These are phyloP conservation scores for Podospora bellae-mahoneyi DNA, from an alignment of 495 filamentous ascomycete species.

Conservation along the genomic window DNA sequence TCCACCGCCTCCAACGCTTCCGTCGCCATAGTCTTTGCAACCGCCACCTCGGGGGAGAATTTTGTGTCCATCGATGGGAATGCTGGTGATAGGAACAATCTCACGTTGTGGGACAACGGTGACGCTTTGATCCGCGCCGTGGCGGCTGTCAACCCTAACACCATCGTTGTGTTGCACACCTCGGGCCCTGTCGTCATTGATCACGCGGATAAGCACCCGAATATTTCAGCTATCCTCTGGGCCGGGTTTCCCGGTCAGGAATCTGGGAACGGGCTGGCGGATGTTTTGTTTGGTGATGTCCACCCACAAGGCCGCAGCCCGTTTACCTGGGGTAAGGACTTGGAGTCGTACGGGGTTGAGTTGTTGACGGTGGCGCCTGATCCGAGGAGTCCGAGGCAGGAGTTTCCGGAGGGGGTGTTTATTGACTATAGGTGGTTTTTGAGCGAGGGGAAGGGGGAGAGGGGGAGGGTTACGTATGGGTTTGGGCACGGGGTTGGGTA, in stretches of 20 bases:
- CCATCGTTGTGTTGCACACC: conserved; percentile 54
- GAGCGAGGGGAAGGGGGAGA: neutral
- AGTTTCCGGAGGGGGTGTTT: conserved; percentile 48
- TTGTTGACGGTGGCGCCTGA: conserved; percentile 34
- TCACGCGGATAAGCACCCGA: conserved; percentile 48
- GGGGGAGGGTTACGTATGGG: conserved; percentile 37
- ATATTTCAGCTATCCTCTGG: conserved; percentile 56
- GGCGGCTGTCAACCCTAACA: conserved; percentile 48
- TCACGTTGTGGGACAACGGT: conserved; percentile 51
- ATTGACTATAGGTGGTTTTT: conserved; percentile 53
- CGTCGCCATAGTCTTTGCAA: conserved; percentile 52
- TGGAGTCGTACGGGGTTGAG: conserved; percentile 47
- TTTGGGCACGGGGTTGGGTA: conserved; percentile 52
- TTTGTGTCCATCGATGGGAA: conserved; percentile 57
- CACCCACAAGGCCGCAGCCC: conserved; percentile 53
- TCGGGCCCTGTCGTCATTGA: conserved; percentile 50
- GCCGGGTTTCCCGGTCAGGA: conserved; percentile 56
- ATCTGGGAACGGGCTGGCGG: conserved; percentile 50
- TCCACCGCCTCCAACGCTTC: conserved; percentile 38
- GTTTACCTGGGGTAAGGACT: conserved; percentile 50
- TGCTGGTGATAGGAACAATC: conserved; percentile 52
- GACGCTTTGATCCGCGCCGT: conserved; percentile 51
- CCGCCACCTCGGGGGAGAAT: conserved; percentile 53
- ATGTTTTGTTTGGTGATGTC: conserved; percentile 49
- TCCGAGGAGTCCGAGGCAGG: conserved; percentile 35